Evolutionary conservation across 805 yeast genomes (phyloP), one percentile per base, ranked within the genome.

Genomic region (Cyberlindnera euphorbiae): DNA sequence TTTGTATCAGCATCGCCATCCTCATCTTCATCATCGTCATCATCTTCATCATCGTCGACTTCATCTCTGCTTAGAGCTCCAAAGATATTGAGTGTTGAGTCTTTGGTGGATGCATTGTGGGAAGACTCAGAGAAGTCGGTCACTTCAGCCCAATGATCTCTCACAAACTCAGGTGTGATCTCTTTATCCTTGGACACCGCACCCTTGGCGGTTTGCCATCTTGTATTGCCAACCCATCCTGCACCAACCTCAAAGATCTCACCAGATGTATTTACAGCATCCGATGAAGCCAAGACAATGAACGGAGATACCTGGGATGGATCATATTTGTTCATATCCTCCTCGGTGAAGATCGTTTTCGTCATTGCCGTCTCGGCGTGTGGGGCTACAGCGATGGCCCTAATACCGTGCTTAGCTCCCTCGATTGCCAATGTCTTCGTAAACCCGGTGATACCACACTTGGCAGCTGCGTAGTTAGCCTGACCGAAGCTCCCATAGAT

Each of bases 301-400:
- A 89, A 69, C 39, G 98, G 98, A 1, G 97, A 93, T 32, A 90
- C 96, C 60, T 78, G 86, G 35, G 79, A 75, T 6, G 97, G 89
- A 51, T 85, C 86, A 63, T 81, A 87, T 50, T 80, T 77, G 63
- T 86, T 85, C 50, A 81, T 74, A 62, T 90, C 95, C 43, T 77
- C 78, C 32, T 79, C 81, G 32, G 77, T 74, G 65, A 90, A 84
- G 32, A 90, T 79, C 6, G 95, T 83, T 54, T 77, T 75, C 19
- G 98, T 90, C 98, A 90, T 90, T 39, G 94, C 89, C 29, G 98
- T 90, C 56, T 90, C 97, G 19, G 97, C 97, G 59, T 90, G 96
- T 36, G 98, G 98, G 18, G 98, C 97, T 59, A 88, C 79, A 25
- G 78, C 75, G 57, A 89, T 85, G 39, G 79, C 89, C 53, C 71